Conservation (phyloP, 441 rosid genomes). For the Gossypium schwendimanii region DNA sequence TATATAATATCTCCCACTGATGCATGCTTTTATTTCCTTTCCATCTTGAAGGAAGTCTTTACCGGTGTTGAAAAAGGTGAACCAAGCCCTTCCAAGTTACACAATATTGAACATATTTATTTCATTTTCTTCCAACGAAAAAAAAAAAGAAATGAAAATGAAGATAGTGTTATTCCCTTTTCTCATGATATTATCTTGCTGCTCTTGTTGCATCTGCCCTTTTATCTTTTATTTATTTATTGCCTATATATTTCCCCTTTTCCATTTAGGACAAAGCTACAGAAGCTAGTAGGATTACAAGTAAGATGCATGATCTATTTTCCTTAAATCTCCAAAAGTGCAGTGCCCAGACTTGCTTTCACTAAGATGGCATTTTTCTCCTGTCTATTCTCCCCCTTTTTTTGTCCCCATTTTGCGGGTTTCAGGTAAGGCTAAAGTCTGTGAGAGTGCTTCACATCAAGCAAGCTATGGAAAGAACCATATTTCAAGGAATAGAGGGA, state of each 20-base stretch:
- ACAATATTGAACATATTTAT: constrained; percentile 11
- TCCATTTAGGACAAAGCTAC: constrained; percentile 36
- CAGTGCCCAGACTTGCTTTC: background rate
- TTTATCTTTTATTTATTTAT: background rate
- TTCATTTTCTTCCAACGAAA: background rate
- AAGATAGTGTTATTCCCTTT: background rate
- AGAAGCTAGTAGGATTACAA: constrained; percentile 25
- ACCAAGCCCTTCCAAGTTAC: constrained; percentile 28
- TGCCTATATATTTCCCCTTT: background rate
- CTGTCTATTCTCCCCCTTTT: background rate
- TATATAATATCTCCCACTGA: constrained; percentile 14
- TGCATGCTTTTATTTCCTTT: constrained; percentile 16
- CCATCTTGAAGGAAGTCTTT: constrained; percentile 60
- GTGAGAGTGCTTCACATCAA: constrained; percentile 31
- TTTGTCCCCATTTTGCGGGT: constrained; percentile 5
- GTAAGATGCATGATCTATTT: constrained; percentile 22
- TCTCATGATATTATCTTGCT: constrained; percentile 6
- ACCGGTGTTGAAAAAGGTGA: constrained; percentile 39
- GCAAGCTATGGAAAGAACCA: constrained; percentile 32
- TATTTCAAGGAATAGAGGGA: constrained; percentile 34
- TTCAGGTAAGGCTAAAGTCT: constrained; percentile 47
- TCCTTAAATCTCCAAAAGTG: background rate
- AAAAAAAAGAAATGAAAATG: background rate
- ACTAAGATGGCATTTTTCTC: background rate
- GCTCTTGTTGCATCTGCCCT: background rate